phyloP scores from a whole-genome alignment of 176 grass and related monocot species.

The Musa schizocarpa region DNA sequence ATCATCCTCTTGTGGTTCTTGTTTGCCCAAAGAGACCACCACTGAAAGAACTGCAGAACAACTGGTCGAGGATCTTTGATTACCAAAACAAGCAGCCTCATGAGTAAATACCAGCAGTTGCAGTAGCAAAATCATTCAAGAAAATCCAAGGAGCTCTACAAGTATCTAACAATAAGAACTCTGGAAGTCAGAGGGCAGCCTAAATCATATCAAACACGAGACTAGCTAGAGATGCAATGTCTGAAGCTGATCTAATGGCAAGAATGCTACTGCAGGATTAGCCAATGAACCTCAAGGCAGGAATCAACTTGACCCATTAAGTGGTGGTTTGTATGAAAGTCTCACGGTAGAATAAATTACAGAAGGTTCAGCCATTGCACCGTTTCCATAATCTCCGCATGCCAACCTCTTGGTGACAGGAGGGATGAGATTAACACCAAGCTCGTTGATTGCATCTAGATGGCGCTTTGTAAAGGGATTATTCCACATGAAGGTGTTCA shows the following conservation, averaged over 20 bases:
- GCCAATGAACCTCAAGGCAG: neutral
- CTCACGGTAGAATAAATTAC: constrained; percentile 44
- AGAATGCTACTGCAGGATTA: neutral
- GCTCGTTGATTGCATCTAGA: constrained; percentile 38
- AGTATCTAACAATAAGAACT: no score
- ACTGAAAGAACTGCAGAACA: no score
- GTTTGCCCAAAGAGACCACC: no score
- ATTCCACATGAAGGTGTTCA: constrained; percentile 98
- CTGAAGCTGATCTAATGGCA: neutral
- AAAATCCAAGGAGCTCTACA: no score
- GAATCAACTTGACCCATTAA: constrained; percentile 4
- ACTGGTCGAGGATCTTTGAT: no score
- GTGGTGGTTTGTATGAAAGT: constrained; percentile 39
- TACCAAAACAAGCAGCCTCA: no score
- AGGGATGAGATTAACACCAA: constrained; percentile 60
- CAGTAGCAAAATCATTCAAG: no score
- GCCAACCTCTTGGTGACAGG: constrained; percentile 56
- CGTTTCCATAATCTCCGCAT: constrained; percentile 78
- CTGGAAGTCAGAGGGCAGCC: no score
- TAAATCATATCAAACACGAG: neutral
- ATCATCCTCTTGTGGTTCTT: no score
- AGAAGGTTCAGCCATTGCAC: constrained; percentile 78
- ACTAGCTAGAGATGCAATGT: neutral
- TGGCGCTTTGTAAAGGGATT: constrained; percentile 72
- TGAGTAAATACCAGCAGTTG: no score